Base-by-base conservation (phyloP, 768 basidiomycete species). In the Dictyophora rubrovolvata region DNA sequence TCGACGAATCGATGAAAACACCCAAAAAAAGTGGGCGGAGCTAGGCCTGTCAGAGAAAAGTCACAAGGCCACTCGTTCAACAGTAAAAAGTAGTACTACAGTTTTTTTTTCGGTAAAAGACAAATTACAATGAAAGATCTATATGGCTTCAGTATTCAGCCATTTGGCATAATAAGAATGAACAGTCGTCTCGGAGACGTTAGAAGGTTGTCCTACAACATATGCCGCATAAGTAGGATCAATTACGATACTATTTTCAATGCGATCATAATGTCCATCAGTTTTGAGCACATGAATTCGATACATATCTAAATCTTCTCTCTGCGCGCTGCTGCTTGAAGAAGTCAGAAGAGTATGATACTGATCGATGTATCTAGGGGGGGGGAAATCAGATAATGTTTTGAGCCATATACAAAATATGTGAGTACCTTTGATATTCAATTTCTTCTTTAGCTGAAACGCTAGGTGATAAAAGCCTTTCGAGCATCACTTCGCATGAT, bases 281-380 rank as follows among this genome's bases (percentile, higher is more conserved):
- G 73, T 75, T n/a, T 73, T 79, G 37, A 79, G 74, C 20, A 86
- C 74, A 23, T 82, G 78, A 17, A 68, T 69, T 28, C 70, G 66
- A 64, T 87, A 87, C 1, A 84, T 68, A 60, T 80, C 76, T 34
- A 84, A 69, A 60, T 86, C 83, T 65, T 80, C 79, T 37, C 75
- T 69, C 62, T 84, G 83, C n/a, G 77, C 77, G 55, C 72, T 70
- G 37, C 76, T 74, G 52, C 75, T 75, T 33, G 81, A 80, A 1
- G 80, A 75, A 61, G 84, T 81, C 36, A 84, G 71, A 21, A 87
- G 74, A 52, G 84, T 81, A 58, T 84, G 78, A 62, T 79, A 84
- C 66, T 89, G 86, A 65, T 86, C 84, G 64, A 90, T 83, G 66
- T 90, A 88, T 53, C 85, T 87, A 55, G 17, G 14, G 22, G 37